Evolutionary conservation across 139 green algal species (phyloP).

Genomic region (Chlorella sorokiniana): DNA sequence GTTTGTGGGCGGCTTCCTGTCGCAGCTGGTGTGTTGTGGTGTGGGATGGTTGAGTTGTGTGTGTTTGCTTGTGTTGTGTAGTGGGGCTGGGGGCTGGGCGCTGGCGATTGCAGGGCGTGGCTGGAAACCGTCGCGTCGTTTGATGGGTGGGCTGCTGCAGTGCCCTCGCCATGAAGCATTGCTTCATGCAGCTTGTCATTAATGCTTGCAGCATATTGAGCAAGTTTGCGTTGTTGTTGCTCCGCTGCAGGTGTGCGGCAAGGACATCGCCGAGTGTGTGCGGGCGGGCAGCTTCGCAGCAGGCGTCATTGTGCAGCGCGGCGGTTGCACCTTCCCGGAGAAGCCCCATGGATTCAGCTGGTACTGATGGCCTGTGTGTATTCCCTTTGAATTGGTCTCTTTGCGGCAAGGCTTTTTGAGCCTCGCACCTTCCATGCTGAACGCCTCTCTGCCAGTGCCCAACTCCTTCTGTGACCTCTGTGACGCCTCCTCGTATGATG

Average conservation of each 20-base stretch:
- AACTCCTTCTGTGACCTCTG: too few species aligned
- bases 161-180: too few species aligned
- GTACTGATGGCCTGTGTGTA: not conserved
- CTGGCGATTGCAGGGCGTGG: too few species aligned
- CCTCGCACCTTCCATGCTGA: too few species aligned
- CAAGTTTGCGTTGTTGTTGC: not conserved
- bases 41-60: not conserved
- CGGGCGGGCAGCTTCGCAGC: constrained; percentile 94
- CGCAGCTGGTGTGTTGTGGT: constrained; percentile 76
- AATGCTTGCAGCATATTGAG: not conserved
- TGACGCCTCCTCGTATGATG: too few species aligned
- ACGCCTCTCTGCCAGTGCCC: too few species aligned
- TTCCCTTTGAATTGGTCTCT: too few species aligned
- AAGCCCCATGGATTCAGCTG: constrained; percentile 57
- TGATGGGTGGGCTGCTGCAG: not conserved
- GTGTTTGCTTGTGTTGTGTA: too few species aligned
- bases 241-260: constrained; percentile 60
- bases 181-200: not conserved
- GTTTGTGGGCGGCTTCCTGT: constrained; percentile 98
- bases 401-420: too few species aligned
- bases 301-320: constrained; percentile 92
- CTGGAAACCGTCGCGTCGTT: too few species aligned
- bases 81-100: too few species aligned
- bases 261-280: constrained; percentile 77
- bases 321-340: constrained; percentile 82